Base-by-base conservation (phyloP, 257 asterid species). In the Paulownia fortunei region DNA sequence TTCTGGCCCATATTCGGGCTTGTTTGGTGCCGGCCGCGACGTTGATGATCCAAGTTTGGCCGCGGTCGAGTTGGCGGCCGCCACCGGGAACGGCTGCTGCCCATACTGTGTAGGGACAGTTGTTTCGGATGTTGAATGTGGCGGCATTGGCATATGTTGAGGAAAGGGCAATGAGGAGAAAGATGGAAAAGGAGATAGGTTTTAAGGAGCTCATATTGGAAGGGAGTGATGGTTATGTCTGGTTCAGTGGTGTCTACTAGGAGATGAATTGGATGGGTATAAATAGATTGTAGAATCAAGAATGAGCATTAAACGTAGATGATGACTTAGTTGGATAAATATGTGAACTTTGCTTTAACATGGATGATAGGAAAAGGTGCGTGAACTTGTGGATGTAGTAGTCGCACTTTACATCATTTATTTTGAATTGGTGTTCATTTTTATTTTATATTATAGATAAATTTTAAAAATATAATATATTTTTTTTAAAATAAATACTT, bases 41-140 rank as follows among this genome's bases (percentile, higher is more conserved):
- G 15, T 83, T 30, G 42, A 88, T 15, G 37, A 67, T 79, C 93
- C 92, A 88, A 0, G 78, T 64, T 71, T 85, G 86, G 72, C 86
- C 90, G 0, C 1, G 6, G 69, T 82, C 54, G 49, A 86, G 92
- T 5, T 16, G 87, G 13, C 46, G 56, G 44, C 94, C 94, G 0
- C 94, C 92, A 5, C 88, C 88, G 0, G 92, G 94, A 0, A 61
- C 76, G 9, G 88, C 84, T 0, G 88, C 91, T 0, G 92, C 86
- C 90, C 91, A 89, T 3, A 89, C 83, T 0, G 80, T 78, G 83
- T 51, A 80, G 5, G 81, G 84, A 52, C 89, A 89, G 67, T 81
- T 87, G 88, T 89, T 87, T 19, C 67, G 80, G 47, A 87, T 16
- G 1, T 30, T 58, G 73, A 89, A 89, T 1, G 37, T 74, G 61